A percentile compares a stretch with the other conserved stretches of the same genome.
Evolutionary conservation across 495 filamentous ascomycete species (phyloP).

Genomic region (Aspergillus nidulans): DNA sequence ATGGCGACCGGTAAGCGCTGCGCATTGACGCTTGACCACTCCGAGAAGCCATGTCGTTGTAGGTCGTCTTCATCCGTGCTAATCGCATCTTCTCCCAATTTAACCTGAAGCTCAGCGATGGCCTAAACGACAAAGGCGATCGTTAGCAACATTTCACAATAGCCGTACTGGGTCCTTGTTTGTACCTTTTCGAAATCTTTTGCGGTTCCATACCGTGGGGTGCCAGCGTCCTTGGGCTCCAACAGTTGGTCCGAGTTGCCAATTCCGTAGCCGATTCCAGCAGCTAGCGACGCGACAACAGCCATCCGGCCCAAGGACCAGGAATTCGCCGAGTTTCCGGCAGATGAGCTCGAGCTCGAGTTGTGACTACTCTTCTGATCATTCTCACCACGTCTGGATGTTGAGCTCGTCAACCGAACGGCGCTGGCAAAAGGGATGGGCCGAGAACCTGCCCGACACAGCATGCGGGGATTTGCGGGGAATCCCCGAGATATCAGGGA

Average conservation of each 20-base stretch:
- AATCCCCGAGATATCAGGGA: slow-evolving; percentile 23
- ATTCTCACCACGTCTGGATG: slow-evolving; percentile 3
- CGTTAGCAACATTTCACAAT: neutral
- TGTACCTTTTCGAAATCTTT: slow-evolving; percentile 41
- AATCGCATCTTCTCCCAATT: slow-evolving; percentile 66
- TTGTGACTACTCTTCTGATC: slow-evolving; percentile 9
- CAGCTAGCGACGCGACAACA: slow-evolving; percentile 32
- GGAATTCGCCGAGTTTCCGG: slow-evolving; percentile 13
- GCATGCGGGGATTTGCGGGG: slow-evolving; percentile 26
- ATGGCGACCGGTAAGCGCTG: slow-evolving; percentile 76
- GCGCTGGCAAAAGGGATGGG: slow-evolving; percentile 7
- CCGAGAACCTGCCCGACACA: slow-evolving; percentile 19
- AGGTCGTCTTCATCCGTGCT: slow-evolving; percentile 82
- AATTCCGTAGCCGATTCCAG: slow-evolving; percentile 35
- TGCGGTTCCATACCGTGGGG: slow-evolving; percentile 37
- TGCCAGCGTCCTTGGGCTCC: slow-evolving; percentile 6
- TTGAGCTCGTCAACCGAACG: slow-evolving; percentile 22
- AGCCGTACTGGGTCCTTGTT: neutral
- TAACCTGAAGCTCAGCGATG: slow-evolving; percentile 53
- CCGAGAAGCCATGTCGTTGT: slow-evolving; percentile 76
- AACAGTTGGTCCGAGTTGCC: slow-evolving; percentile 21
- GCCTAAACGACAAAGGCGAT: slow-evolving; percentile 40
- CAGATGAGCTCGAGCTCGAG: slow-evolving; percentile 16
- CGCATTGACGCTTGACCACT: slow-evolving; percentile 82
- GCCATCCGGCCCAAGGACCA: slow-evolving; percentile 31